Evolutionary conservation across 805 yeast species (phyloP).

Genomic region (Cyberlindnera veronae): DNA sequence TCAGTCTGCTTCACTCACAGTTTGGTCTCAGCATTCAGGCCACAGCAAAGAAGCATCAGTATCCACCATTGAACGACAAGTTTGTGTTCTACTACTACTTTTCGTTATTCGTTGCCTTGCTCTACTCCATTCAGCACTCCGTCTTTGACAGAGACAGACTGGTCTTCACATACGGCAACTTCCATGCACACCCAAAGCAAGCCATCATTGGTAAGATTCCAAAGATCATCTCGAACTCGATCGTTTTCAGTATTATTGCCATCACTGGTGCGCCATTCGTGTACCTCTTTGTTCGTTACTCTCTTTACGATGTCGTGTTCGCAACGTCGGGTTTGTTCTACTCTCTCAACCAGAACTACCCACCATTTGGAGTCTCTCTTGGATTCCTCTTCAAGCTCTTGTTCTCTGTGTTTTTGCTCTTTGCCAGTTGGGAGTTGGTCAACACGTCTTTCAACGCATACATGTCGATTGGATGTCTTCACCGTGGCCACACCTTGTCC

Average conservation of each 20-base stretch:
- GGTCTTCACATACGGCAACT: constrained; percentile 38
- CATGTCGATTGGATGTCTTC: constrained; percentile 68
- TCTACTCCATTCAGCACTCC: constrained; percentile 50
- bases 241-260: constrained; percentile 31
- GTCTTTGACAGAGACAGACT: constrained; percentile 54
- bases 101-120: constrained; percentile 36
- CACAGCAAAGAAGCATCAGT: constrained; percentile 37
- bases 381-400: constrained; percentile 30
- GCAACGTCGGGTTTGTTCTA: constrained; percentile 29
- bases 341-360: constrained; percentile 40
- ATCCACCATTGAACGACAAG: constrained; percentile 40
- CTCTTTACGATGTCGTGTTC: constrained; percentile 38
- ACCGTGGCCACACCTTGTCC: constrained; percentile 59
- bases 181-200: constrained; percentile 36
- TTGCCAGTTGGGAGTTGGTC: constrained; percentile 49
- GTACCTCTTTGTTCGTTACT: constrained; percentile 38
- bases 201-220: constrained; percentile 28
- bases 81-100: constrained; percentile 50
- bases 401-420: constrained; percentile 33
- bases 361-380: constrained; percentile 35
- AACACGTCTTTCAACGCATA: constrained; percentile 62
- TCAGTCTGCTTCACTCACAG: constrained; percentile 22
- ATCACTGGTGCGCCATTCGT: constrained; percentile 35
- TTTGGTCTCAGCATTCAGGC: constrained; percentile 24
- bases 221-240: constrained; percentile 36